Conservation (phyloP, 441 rosid species). For the Isatis lusitanica region DNA sequence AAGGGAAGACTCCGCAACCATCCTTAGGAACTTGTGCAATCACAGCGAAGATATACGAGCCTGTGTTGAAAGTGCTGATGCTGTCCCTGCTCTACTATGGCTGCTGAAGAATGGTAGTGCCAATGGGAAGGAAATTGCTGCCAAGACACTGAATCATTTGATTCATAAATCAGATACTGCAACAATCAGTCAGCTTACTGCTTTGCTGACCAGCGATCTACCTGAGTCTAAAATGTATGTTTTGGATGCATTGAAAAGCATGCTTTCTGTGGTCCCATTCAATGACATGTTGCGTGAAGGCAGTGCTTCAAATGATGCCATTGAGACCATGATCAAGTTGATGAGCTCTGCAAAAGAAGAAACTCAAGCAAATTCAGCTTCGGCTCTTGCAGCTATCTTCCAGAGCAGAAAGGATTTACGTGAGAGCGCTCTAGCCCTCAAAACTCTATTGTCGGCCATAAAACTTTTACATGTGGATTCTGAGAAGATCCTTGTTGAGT, state of each 20-base stretch:
- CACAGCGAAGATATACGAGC: constrained; percentile 99
- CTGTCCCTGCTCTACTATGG: constrained; percentile 99
- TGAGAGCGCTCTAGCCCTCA: constrained; percentile 85
- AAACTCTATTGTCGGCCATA: constrained; percentile 70
- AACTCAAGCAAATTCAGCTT: constrained; percentile 96
- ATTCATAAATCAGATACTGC: constrained; percentile 98
- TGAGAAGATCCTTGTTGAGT: constrained; percentile 75
- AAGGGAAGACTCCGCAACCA: constrained; percentile 97
- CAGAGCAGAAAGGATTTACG: constrained; percentile 84
- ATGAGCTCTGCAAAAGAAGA: constrained; percentile 86
- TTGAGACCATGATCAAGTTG: constrained; percentile 90
- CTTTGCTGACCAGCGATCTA: constrained; percentile 88
- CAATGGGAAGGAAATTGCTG: constrained; percentile 97
- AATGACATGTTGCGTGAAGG: constrained; percentile 88
- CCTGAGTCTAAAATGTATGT: constrained; percentile 96
- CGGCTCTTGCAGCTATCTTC: constrained; percentile 92
- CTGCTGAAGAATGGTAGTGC: constrained; percentile 95
- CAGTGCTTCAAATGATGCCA: constrained; percentile 98
- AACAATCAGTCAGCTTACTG: constrained; percentile 97
- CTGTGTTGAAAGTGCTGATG: constrained; percentile 99
- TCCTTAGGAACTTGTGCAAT: constrained; percentile 95
- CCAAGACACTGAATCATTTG: constrained; percentile 94
- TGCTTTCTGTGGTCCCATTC: constrained; percentile 90
- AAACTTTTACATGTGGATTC: constrained; percentile 83
- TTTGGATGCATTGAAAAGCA: constrained; percentile 91